Conservation (phyloP, 2,329 filamentous ascomycete species). For the Monilinia fructicola region DNA sequence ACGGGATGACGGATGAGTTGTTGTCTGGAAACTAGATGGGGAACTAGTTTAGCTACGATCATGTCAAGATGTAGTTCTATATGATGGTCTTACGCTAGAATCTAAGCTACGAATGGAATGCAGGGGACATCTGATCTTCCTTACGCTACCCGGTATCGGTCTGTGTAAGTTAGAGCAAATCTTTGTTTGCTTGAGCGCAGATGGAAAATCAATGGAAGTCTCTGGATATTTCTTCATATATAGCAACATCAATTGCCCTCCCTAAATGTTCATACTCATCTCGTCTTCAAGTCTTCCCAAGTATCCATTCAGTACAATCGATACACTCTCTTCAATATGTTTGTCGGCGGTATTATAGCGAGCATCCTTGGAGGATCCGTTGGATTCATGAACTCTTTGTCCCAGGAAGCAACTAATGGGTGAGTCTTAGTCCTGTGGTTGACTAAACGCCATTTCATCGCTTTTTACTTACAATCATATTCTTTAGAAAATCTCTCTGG, state of each 20-base stretch:
- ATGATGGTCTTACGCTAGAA: background rate
- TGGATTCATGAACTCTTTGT: background rate
- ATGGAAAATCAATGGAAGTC: background rate
- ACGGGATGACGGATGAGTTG: no score
- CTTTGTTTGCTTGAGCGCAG: background rate
- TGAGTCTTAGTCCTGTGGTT: background rate
- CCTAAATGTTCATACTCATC: background rate
- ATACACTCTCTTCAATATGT: constrained; percentile 3
- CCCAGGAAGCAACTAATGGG: constrained; percentile 3
- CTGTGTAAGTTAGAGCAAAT: constrained; percentile 10
- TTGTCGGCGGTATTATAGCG: background rate
- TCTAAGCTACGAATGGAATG: background rate
- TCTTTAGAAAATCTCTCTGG: constrained; percentile 32
- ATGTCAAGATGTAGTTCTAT: background rate
- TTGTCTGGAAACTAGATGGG: no score
- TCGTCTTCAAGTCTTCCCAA: background rate
- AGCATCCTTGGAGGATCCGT: background rate
- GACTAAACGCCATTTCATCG: background rate
- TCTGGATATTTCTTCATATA: constrained; percentile 1
- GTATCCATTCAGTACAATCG: background rate
- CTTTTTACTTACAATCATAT: background rate
- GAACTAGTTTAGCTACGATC: no score
- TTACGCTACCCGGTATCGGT: background rate
- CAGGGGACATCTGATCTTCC: background rate
- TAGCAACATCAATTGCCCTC: background rate